Conservation (phyloP, 208 protist species). For the Vickermania ingenoplastis region DNA sequence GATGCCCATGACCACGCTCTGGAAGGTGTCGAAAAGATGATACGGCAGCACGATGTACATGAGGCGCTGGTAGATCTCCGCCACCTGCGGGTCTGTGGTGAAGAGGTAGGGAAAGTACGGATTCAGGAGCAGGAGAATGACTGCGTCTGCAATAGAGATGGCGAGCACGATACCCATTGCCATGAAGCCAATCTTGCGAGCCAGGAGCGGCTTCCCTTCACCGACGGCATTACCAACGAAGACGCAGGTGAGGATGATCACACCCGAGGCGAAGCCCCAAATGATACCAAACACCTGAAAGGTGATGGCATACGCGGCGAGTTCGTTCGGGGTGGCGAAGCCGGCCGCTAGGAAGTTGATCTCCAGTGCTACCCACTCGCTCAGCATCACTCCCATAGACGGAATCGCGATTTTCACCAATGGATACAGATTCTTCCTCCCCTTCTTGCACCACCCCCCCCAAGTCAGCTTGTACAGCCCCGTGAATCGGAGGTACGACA, state of each 20-base stretch:
- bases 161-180: conserved; percentile 38
- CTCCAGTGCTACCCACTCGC: conserved; percentile 78
- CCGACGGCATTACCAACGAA: conserved; percentile 80
- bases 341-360: conserved; percentile 56
- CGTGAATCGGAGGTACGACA: conserved; percentile 37
- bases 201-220: conserved; percentile 51
- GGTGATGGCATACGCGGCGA: conserved; percentile 74
- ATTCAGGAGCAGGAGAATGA: conserved; percentile 31
- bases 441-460: conserved; percentile 53
- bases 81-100: conserved; percentile 32
- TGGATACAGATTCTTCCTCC: conserved; percentile 29
- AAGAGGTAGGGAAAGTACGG: conserved; percentile 55
- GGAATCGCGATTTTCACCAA: conserved; percentile 62
- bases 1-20: conserved; percentile 25
- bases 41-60: conserved; percentile 28
- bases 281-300: conserved; percentile 66
- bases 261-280: conserved; percentile 61
- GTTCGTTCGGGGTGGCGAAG: conserved; percentile 43
- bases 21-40: conserved; percentile 22
- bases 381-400: conserved; percentile 81
- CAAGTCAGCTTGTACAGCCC: conserved; percentile 58
- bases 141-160: conserved; percentile 32
- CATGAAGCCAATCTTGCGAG: conserved; percentile 46
- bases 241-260: conserved; percentile 62
- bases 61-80: conserved; percentile 27